phyloP scores from a whole-genome alignment of 805 yeast species.

The Suhomyces prunicola region DNA sequence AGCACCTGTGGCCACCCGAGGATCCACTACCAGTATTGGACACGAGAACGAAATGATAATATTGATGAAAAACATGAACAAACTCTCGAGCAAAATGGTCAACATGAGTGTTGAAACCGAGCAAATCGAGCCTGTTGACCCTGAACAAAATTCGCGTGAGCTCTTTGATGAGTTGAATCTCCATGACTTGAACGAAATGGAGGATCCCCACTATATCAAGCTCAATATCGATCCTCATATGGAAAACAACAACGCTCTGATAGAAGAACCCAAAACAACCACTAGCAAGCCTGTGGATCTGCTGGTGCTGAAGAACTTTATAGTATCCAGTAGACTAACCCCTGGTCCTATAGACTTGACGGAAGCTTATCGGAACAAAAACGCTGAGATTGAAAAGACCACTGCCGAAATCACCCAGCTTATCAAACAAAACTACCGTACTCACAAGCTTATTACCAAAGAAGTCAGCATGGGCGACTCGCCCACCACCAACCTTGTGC shows the following conservation, averaged over 20 bases:
- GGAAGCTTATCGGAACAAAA: slow-evolving; percentile 28
- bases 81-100: slow-evolving; percentile 79
- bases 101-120: slow-evolving; percentile 16
- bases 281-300: slow-evolving; percentile 16
- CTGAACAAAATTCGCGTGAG: slow-evolving; percentile 29
- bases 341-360: slow-evolving; percentile 17
- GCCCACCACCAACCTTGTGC: slow-evolving; percentile 32
- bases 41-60: slow-evolving; percentile 63
- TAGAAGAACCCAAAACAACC: slow-evolving; percentile 5
- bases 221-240: slow-evolving; percentile 33
- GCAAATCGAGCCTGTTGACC: background rate
- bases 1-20: background rate
- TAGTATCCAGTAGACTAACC: slow-evolving; percentile 15
- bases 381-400: slow-evolving; percentile 40
- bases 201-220: slow-evolving; percentile 51
- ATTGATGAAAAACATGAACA: slow-evolving; percentile 83
- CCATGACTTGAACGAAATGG: slow-evolving; percentile 49
- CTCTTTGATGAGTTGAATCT: slow-evolving; percentile 45
- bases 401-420: slow-evolving; percentile 44
- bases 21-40: slow-evolving; percentile 7
- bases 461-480: slow-evolving; percentile 12
- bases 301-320: slow-evolving; percentile 12
- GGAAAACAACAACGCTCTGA: slow-evolving; percentile 14
- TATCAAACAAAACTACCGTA: slow-evolving; percentile 53
- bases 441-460: slow-evolving; percentile 38